Percentiles rank a stretch among this genome's conserved stretches.
Evolutionary conservation across 2,329 filamentous ascomycete species (phyloP).

Genomic region (Venturia oleaginea): DNA sequence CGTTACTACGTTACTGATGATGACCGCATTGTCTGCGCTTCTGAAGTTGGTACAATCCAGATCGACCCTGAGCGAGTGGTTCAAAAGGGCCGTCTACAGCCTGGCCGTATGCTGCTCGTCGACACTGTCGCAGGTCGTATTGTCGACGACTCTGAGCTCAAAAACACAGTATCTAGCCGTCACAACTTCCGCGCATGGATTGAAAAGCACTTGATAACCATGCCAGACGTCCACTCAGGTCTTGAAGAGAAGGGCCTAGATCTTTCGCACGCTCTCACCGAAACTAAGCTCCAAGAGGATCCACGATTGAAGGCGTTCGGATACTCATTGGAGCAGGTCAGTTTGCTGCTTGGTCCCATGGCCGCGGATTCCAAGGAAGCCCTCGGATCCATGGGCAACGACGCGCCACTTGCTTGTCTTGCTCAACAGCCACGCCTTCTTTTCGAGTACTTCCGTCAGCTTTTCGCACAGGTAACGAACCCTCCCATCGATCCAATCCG

Average conservation of each 20-base stretch:
- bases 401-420: slow-evolving; percentile 84
- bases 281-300: slow-evolving; percentile 70
- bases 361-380: slow-evolving; percentile 96
- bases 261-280: slow-evolving; percentile 58
- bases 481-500: slow-evolving; percentile 94
- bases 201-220: slow-evolving; percentile 71
- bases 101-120: slow-evolving; percentile 91
- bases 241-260: slow-evolving; percentile 51
- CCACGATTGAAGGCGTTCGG: slow-evolving; percentile 77
- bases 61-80: slow-evolving; percentile 85
- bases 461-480: slow-evolving; percentile 97
- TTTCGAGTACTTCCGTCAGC: slow-evolving; percentile 94
- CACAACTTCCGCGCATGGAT: slow-evolving; percentile 86
- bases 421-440: slow-evolving; percentile 81
- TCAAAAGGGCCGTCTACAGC: slow-evolving; percentile 88
- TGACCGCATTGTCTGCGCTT: slow-evolving; percentile 93
- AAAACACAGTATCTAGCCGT: slow-evolving; percentile 75
- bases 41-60: slow-evolving; percentile 86
- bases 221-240: slow-evolving; percentile 64
- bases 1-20: slow-evolving; percentile 96
- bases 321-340: slow-evolving; percentile 93
- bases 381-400: slow-evolving; percentile 95
- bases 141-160: slow-evolving; percentile 88
- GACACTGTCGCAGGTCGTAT: slow-evolving; percentile 86
- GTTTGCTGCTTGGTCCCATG: slow-evolving; percentile 86